phyloP scores from a whole-genome alignment of 2,329 filamentous ascomycete species.

The Botrytis byssoidea region DNA sequence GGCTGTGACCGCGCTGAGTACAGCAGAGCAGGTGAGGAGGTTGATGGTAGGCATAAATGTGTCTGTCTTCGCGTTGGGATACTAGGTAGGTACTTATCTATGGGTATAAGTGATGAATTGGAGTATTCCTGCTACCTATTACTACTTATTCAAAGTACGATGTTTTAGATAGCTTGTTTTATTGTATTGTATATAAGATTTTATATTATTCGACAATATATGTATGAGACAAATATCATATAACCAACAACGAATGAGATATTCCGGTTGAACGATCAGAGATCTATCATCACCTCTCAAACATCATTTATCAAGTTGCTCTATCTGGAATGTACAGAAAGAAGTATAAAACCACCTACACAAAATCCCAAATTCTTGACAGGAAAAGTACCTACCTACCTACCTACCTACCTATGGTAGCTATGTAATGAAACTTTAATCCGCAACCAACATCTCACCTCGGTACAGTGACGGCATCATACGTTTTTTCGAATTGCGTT shows the following conservation, averaged over 20 bases:
- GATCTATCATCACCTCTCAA: background rate
- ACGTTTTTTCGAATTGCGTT: background rate
- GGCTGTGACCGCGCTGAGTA: background rate
- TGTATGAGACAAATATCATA: background rate
- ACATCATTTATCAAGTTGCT: background rate
- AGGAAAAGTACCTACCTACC: background rate
- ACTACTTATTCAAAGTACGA: background rate
- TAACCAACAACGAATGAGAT: background rate
- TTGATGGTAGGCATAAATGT: background rate
- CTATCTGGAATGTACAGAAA: no score
- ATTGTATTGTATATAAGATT: no score
- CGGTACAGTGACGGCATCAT: constrained; percentile 5
- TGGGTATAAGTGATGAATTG: background rate
- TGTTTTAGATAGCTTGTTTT: background rate
- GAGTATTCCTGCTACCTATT: background rate
- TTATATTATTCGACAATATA: background rate
- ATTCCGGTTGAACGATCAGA: background rate
- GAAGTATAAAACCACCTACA: background rate
- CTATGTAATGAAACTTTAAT: background rate
- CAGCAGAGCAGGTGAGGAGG: no score
- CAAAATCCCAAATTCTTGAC: background rate
- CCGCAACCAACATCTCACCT: background rate
- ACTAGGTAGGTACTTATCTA: no score
- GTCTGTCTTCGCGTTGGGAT: no score
- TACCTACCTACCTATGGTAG: background rate